Evolutionary conservation across 306 rosid genomes (phyloP).

Genomic region (Ziziphus jujuba): DNA sequence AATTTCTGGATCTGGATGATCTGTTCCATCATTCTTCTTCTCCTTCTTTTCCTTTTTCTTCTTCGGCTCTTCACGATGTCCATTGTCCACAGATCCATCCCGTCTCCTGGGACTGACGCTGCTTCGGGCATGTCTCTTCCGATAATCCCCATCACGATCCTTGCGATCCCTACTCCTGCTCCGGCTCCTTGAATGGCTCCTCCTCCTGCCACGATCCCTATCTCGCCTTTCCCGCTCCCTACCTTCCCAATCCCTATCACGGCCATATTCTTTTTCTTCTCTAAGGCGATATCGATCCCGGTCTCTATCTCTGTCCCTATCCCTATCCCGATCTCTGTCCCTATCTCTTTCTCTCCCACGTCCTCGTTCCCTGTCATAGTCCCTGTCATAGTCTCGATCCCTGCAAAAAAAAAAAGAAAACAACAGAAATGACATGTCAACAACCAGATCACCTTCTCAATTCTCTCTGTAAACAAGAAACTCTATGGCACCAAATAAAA

Average conservation of each 20-base stretch:
- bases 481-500: not conserved
- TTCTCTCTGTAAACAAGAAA: not conserved
- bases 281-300: conserved; percentile 59
- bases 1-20: conserved; percentile 83
- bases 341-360: conserved; percentile 73
- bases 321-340: conserved; percentile 49
- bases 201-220: conserved; percentile 81
- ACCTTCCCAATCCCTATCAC: conserved; percentile 66
- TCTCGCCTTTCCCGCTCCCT: conserved; percentile 95
- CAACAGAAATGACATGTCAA: conserved; percentile 11
- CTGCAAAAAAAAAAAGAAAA: conserved; percentile 37
- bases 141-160: conserved; percentile 67
- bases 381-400: conserved; percentile 91
- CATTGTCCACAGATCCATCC: conserved; percentile 58
- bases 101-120: conserved; percentile 76
- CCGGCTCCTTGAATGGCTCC: conserved; percentile 87
- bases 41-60: conserved; percentile 68
- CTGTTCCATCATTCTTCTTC: conserved; percentile 74
- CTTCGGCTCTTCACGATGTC: conserved; percentile 62
- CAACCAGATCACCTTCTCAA: not conserved
- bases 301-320: conserved; percentile 42
- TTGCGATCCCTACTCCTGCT: conserved; percentile 84
- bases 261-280: conserved; percentile 68
- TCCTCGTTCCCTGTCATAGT: conserved; percentile 74
- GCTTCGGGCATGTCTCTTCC: conserved; percentile 72